Evolutionary conservation across 129 eudicot genomes (phyloP), one percentile per base, ranked within the genome.

Genomic region (Tagetes patula): DNA sequence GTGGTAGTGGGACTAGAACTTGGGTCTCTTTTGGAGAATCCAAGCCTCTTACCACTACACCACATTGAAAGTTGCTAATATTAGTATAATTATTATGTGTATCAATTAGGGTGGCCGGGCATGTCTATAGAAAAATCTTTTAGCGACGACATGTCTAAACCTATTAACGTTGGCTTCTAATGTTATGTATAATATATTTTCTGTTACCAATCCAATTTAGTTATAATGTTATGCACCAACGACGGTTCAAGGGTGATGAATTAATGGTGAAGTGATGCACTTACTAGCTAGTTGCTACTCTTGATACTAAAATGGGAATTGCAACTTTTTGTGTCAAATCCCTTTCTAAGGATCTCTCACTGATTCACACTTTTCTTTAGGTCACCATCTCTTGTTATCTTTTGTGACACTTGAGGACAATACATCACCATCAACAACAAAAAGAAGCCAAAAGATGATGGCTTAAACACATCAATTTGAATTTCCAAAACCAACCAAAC

Each of bases 331-430:
- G 81, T 81, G 95, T 91, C 91, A 88, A 81, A 84, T 91, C 97
- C 84, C 87, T 88, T 81, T 91, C 97, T 43, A 85, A 78, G 90
- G 85, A 91, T 91, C 88, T 84, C 84, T 75, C 75, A 75, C 61
- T 83, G 96, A 88, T 91, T 84, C 91, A 86, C 84, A 79, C 86
- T 82, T 81, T 86, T 76, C 82, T 79, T 86, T 84, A 81, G 81
- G 96, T 91, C 92, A 47, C 87, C 69, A 79, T 91, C 92, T 79
- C 56, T 77, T 75, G 83, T 73, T 84, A 84, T 86, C 90, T 88
- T 78, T 91, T 82, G 75, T 70, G 88, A 80, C 87, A 85, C 85
- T 74, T 81, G 68, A 86, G 71, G 92, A 86, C 96, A 89, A 84
- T 10, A 70, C 60, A 75, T 84, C 89, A 32, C 67, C 74, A 73